A percentile compares a stretch with the other conserved stretches of the same genome.
phyloP scores from a whole-genome alignment of 1,284 basidiomycete species.

The Melampsora allii-populina region DNA sequence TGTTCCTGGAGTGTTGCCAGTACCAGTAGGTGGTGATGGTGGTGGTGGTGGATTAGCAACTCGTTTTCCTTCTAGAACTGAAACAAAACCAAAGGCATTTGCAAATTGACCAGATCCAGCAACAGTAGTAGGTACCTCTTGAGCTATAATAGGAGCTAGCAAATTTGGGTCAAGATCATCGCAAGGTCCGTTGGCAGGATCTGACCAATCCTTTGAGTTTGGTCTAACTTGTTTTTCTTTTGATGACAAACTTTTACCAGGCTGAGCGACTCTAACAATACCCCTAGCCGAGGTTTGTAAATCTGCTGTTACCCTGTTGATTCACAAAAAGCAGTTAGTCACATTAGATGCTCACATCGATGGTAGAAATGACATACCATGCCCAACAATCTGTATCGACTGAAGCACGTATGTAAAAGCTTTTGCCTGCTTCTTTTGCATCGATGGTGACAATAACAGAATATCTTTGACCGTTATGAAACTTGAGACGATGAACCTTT shows the following conservation, averaged over 20 bases:
- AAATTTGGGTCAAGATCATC: not conserved
- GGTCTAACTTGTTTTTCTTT: not conserved
- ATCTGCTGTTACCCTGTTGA: slow-evolving; percentile 28
- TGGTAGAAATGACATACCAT: slow-evolving; percentile 10
- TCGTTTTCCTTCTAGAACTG: not conserved
- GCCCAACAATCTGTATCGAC: slow-evolving; percentile 34
- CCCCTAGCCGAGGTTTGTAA: slow-evolving; percentile 15
- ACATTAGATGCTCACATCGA: too few species aligned
- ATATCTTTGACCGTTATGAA: slow-evolving; percentile 50
- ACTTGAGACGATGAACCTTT: slow-evolving; percentile 46
- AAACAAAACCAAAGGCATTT: not conserved
- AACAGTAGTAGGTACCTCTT: not conserved
- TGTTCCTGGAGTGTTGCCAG: not conserved
- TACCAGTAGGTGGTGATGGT: slow-evolving; percentile 16
- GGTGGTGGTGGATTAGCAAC: slow-evolving; percentile 5
- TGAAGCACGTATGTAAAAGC: slow-evolving; percentile 25
- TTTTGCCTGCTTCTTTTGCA: slow-evolving; percentile 14
- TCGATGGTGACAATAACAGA: slow-evolving; percentile 47
- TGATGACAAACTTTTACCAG: not conserved
- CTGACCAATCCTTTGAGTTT: slow-evolving; percentile 3
- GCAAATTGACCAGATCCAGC: not conserved
- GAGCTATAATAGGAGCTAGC: not conserved
- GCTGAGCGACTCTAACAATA: slow-evolving; percentile 4
- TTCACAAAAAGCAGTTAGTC: not conserved
- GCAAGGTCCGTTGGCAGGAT: not conserved